Conservation (phyloP, 345 rosid species). For the Brassica napus region Da-Ae NC_063441.1:11681501-11682000, state of each 20-base stretch:
- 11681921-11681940: constrained; percentile 77
- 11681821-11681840: constrained; percentile 23
- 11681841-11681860: neutral
- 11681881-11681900: constrained; percentile 65
- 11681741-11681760: constrained; percentile 71
- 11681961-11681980: constrained; percentile 53
- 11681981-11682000: constrained; percentile 73
- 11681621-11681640: neutral
- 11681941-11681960: constrained; percentile 64
- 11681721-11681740: constrained; percentile 62
- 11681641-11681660: constrained; percentile 54
- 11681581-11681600: too few species aligned
- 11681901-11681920: constrained; percentile 87
- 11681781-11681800: constrained; percentile 28
- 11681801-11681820: neutral
- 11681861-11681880: neutral
- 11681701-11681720: constrained; percentile 58
- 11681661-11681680: constrained; percentile 84
- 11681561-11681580: too few species aligned
- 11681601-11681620: too few species aligned
- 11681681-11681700: constrained; percentile 60
- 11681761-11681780: constrained; percentile 85
- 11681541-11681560: too few species aligned
- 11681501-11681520: too few species aligned
- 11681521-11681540: too few species aligned